Conservation (phyloP, 257 asterid genomes). For the Solanum tarijense region DNA sequence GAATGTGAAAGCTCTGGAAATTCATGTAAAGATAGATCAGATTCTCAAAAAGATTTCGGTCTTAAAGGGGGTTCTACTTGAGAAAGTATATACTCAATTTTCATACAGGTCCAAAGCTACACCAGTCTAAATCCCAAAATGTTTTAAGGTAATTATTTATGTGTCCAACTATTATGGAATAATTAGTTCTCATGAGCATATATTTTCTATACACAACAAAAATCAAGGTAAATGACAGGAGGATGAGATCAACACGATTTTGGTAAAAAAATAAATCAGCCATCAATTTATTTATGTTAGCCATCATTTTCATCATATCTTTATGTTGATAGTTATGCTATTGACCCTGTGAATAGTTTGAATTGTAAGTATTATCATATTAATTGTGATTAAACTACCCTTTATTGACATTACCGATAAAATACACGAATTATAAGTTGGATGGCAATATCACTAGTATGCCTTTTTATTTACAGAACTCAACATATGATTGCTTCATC, state of each 20-base stretch:
- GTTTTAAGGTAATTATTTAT: not conserved
- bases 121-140: not conserved
- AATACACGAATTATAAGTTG: too few species aligned
- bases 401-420: too few species aligned
- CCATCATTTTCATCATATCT: too few species aligned
- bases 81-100: not conserved
- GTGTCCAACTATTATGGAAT: not conserved
- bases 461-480: too few species aligned
- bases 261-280: not conserved
- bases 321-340: too few species aligned
- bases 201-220: not conserved
- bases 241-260: not conserved
- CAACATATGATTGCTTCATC: too few species aligned
- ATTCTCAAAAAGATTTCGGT: not conserved
- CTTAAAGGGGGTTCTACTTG: not conserved
- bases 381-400: too few species aligned
- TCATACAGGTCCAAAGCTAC: not conserved
- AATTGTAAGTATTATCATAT: too few species aligned
- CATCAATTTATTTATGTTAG: too few species aligned
- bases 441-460: too few species aligned
- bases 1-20: not conserved
- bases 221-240: not conserved
- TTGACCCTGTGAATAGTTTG: too few species aligned
- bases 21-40: not conserved
- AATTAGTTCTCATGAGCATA: not conserved